Base-by-base conservation (phyloP, 140 eudicot species). In the Cichorium intybus region DNA sequence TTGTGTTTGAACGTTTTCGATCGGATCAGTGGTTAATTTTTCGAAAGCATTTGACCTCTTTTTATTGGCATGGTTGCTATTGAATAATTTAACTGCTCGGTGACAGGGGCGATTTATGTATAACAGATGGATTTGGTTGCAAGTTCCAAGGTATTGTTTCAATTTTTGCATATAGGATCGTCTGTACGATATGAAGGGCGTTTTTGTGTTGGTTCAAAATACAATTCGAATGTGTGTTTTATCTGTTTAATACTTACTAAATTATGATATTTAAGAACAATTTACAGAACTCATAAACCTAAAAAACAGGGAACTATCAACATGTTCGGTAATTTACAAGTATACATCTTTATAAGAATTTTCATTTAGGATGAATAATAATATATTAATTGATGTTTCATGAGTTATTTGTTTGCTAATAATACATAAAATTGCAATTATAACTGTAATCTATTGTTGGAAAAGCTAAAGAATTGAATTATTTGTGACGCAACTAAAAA, bases 61-160 rank as follows among this genome's bases (percentile, higher is more conserved):
- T 58, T 63, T 18, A 37, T 62, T 45, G 62, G 63, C 27, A 60
- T 46, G 41, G 64, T 31, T 75, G 77, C 51, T 79, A 78, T 31
- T 72, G 51, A 69, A 41, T 41, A 6, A 35, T 51, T 66, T 28
- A 21, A 35, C 26, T 66, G 71, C 17, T 24, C 56, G 10, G 51
- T n/a, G 50, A 23, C 22, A 20, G 28, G 15, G 57, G 34, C 60
- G 24, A 9, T 24, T 41, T 14, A 27, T 35, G 56, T 41, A 27
- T 72, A 24, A 45, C 45, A 64, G 78, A 91, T 91, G 97, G 96
- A 91, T 86, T 71, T 82, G 79, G 88, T 73, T 37, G 47, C 95
- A 35, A 85, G 85, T 55, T 85, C 87, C 78, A 91, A 91, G 97
- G 97, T 87, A 72, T 26, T 46, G 63, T 56, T 55, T 34, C 16